A percentile compares a stretch with the other conserved stretches of the same genome.
Evolutionary conservation across 257 asterid species (phyloP).

Genomic region (Knoxia roxburghii): DNA sequence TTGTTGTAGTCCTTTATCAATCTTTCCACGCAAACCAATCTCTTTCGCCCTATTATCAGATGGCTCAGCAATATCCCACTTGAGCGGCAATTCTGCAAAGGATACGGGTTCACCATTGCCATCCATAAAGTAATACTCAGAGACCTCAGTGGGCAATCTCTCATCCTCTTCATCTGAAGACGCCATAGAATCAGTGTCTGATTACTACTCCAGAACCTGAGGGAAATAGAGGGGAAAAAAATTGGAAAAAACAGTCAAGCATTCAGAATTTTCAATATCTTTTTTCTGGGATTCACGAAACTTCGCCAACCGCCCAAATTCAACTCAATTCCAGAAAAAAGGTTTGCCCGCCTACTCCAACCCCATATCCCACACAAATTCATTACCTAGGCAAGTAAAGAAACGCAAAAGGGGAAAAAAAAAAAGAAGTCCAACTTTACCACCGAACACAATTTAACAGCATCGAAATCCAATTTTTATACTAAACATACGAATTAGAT

Average conservation of each 20-base stretch:
- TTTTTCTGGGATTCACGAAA: neutral
- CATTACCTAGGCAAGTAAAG: neutral
- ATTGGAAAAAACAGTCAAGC: neutral
- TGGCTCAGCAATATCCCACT: conserved; percentile 34
- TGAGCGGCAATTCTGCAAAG: conserved; percentile 48
- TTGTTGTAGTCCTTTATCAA: conserved; percentile 61
- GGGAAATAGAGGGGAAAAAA: neutral
- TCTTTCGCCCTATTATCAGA: conserved; percentile 23
- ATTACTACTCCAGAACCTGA: neutral
- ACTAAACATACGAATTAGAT: neutral
- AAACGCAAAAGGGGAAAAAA: neutral
- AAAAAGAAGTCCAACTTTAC: neutral
- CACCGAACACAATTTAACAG: neutral
- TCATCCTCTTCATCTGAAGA: conserved; percentile 79
- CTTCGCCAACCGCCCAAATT: neutral
- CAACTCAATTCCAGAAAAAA: neutral
- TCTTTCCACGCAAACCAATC: conserved; percentile 50
- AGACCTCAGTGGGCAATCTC: conserved; percentile 31
- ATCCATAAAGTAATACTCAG: conserved; percentile 48
- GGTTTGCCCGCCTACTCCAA: neutral
- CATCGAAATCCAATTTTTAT: neutral
- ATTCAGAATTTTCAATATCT: neutral
- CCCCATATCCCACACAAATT: too few species aligned
- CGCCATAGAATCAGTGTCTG: conserved; percentile 33
- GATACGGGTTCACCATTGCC: conserved; percentile 44